These are phyloP conservation scores for Scytalidium lignicola DNA, from an alignment of 2,329 filamentous ascomycete species.

Conservation along the genomic window DNA sequence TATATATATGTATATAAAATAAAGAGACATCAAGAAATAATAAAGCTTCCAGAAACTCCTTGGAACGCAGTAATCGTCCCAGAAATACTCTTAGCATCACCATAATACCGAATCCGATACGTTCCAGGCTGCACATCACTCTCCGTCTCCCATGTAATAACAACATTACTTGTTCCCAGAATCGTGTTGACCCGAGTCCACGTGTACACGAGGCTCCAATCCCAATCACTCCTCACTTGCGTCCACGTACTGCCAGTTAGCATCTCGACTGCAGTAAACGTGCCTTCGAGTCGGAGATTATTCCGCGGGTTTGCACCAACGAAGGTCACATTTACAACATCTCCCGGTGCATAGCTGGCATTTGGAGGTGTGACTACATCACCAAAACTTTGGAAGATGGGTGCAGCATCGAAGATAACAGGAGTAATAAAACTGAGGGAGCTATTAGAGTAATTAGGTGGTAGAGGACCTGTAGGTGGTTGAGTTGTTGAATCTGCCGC, in stretches of 20 bases:
- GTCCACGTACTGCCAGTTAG: slow-evolving; percentile 52
- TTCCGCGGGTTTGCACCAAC: slow-evolving; percentile 87
- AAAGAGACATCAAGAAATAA: slow-evolving; percentile 9
- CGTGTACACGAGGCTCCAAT: slow-evolving; percentile 78
- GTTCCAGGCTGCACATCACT: slow-evolving; percentile 51
- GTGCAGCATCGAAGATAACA: slow-evolving; percentile 70
- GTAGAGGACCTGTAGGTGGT: slow-evolving; percentile 51
- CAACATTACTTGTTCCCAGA: slow-evolving; percentile 71
- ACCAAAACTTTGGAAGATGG: slow-evolving; percentile 64
- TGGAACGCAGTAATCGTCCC: slow-evolving; percentile 63
- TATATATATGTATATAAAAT: background rate
- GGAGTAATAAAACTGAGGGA: slow-evolving; percentile 74
- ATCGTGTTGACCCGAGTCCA: slow-evolving; percentile 70
- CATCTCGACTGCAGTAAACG: slow-evolving; percentile 71
- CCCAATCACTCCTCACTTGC: slow-evolving; percentile 63
- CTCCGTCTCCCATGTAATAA: slow-evolving; percentile 74
- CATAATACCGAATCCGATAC: slow-evolving; percentile 78
- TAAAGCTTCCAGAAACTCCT: slow-evolving; percentile 46
- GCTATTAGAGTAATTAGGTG: slow-evolving; percentile 70
- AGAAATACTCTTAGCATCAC: slow-evolving; percentile 63
- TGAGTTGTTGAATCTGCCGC: slow-evolving; percentile 39
- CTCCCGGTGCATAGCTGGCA: slow-evolving; percentile 53
- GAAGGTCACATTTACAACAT: slow-evolving; percentile 62
- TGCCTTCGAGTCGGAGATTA: slow-evolving; percentile 71
- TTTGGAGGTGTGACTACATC: slow-evolving; percentile 52